phyloP scores from a whole-genome alignment of 2,329 filamentous ascomycete genomes.

The Dothideomycetes sp. region DNA sequence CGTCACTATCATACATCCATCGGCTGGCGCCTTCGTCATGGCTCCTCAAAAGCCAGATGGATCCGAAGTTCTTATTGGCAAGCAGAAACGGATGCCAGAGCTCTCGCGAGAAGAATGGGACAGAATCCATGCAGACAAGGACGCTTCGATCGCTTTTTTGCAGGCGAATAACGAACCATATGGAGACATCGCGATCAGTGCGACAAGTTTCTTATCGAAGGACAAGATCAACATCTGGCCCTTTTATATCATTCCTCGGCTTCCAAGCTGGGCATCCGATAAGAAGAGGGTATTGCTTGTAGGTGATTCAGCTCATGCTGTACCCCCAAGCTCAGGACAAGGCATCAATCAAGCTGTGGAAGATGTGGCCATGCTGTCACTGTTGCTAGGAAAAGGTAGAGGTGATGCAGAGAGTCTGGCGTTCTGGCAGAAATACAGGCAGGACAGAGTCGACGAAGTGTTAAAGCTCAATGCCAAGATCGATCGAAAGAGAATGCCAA shows the following conservation, averaged over 20 bases:
- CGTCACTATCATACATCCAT: conserved; percentile 26
- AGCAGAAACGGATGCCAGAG: conserved; percentile 27
- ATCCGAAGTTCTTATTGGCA: conserved; percentile 29
- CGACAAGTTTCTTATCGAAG: conserved; percentile 17
- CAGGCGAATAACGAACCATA: conserved; percentile 10
- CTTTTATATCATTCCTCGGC: conserved; percentile 23
- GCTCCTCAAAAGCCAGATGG: conserved; percentile 29
- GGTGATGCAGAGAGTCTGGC: background rate
- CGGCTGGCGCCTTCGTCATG: conserved; percentile 31
- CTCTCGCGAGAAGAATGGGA: conserved; percentile 28
- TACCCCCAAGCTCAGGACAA: conserved; percentile 46
- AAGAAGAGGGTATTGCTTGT: conserved; percentile 42
- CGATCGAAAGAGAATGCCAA: background rate
- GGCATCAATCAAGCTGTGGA: conserved; percentile 49
- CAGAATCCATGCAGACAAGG: conserved; percentile 24
- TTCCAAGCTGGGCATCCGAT: conserved; percentile 37
- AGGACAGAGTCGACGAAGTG: background rate
- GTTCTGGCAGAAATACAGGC: conserved; percentile 1
- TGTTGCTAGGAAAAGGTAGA: conserved; percentile 27
- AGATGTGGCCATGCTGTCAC: conserved; percentile 40
- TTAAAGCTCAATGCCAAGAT: background rate
- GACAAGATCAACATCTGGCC: conserved; percentile 21
- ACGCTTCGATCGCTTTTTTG: conserved; percentile 13
- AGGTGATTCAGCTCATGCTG: conserved; percentile 50
- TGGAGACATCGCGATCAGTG: conserved; percentile 16